Evolutionary conservation across 768 basidiomycete species (phyloP).

Genomic region (Crucibulum laeve): DNA sequence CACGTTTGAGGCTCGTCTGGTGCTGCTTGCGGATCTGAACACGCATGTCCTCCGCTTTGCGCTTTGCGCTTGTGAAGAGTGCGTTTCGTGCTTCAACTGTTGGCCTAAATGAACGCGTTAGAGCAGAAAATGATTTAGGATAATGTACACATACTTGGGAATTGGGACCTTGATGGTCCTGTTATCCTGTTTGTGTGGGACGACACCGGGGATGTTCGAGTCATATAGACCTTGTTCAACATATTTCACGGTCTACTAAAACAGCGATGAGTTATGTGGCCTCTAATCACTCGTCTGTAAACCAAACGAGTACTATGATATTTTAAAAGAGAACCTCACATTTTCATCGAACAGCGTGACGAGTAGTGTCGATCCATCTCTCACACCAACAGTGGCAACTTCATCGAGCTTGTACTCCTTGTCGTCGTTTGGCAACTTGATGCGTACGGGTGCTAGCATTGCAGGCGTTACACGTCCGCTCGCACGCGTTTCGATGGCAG

Average conservation of each 20-base stretch:
- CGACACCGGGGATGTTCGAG: slow-evolving; percentile 68
- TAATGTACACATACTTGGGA: slow-evolving; percentile 52
- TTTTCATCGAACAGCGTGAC: slow-evolving; percentile 77
- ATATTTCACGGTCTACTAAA: slow-evolving; percentile 66
- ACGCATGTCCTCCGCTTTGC: slow-evolving; percentile 71
- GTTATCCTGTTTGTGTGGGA: slow-evolving; percentile 66
- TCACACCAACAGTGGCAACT: slow-evolving; percentile 75
- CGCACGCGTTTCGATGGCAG: slow-evolving; percentile 65
- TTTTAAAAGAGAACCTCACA: slow-evolving; percentile 38
- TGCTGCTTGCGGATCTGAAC: slow-evolving; percentile 73
- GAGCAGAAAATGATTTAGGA: background rate
- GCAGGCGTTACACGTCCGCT: slow-evolving; percentile 74
- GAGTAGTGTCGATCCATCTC: slow-evolving; percentile 69
- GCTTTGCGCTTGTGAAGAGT: slow-evolving; percentile 49
- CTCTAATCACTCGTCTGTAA: slow-evolving; percentile 1
- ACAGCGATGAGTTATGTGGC: slow-evolving; percentile 12
- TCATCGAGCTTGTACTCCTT: slow-evolving; percentile 52
- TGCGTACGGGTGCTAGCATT: slow-evolving; percentile 64
- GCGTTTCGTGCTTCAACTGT: slow-evolving; percentile 69
- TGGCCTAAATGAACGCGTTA: slow-evolving; percentile 41
- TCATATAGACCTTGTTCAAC: slow-evolving; percentile 74
- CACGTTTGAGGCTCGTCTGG: slow-evolving; percentile 60
- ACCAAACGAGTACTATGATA: background rate
- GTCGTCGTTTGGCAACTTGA: slow-evolving; percentile 40
- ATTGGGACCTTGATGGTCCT: slow-evolving; percentile 78